Percentiles rank a stretch among this genome's conserved stretches.
Conservation (phyloP, 2,329 filamentous ascomycete genomes). For the Colletotrichum endophyticum region DNA sequence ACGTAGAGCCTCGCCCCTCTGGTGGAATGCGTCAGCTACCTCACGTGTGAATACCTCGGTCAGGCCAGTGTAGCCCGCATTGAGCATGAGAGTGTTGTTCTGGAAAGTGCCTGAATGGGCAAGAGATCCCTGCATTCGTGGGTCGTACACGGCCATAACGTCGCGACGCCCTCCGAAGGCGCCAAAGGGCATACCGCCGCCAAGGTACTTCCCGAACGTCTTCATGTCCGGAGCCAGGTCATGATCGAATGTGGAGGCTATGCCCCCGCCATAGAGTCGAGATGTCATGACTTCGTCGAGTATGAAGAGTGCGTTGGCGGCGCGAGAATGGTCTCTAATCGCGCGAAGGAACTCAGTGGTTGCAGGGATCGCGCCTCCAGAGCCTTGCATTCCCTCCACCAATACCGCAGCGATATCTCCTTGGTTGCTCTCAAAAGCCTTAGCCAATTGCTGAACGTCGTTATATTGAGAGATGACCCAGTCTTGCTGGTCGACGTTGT, state of each 20-base stretch:
- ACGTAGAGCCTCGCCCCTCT: not conserved
- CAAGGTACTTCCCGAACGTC: constrained; percentile 64
- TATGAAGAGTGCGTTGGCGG: not conserved
- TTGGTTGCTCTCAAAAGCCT: not conserved
- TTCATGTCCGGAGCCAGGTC: constrained; percentile 42
- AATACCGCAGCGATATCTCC: not conserved
- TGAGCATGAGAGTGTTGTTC: constrained; percentile 48
- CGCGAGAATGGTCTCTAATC: not conserved
- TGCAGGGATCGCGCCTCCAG: not conserved
- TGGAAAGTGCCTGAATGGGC: constrained; percentile 67
- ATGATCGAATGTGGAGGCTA: not conserved
- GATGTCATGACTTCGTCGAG: not conserved
- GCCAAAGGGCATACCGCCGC: constrained; percentile 63
- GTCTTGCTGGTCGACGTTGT: not conserved
- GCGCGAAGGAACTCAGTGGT: not conserved
- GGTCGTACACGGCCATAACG: constrained; percentile 57
- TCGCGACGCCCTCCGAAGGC: constrained; percentile 59
- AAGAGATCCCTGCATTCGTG: constrained; percentile 27
- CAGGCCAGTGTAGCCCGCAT: not conserved
- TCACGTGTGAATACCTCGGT: not conserved
- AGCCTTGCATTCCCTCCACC: not conserved
- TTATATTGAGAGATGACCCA: not conserved
- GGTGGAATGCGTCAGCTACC: not conserved
- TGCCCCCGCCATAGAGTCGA: not conserved
- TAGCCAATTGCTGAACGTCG: not conserved